Base-by-base conservation (phyloP, 768 basidiomycete species). In the Myochromella boudieri region DNA sequence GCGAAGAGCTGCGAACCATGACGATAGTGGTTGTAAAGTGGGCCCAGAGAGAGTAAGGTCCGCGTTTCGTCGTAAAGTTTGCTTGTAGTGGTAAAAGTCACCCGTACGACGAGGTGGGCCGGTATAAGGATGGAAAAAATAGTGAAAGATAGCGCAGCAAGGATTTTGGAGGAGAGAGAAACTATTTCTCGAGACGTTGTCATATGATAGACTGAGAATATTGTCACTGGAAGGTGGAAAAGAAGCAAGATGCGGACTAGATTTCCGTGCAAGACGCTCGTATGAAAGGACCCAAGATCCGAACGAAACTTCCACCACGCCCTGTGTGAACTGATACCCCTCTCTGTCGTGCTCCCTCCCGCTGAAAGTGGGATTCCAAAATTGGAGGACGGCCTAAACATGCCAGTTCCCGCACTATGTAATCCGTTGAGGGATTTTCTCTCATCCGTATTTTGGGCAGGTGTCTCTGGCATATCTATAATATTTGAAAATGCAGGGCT, bases 1-100 rank as follows among this genome's bases (percentile, higher is more conserved):
- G 91, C 85, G 66, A 95, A 99, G 50, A 93, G 75, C 61, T 95
- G 91, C 15, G 90, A 92, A 12, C 91, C 88, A 57, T 91, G 89
- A 14, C 90, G 81, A 64, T 94, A 98, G 56, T 93, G 87, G 66
- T 95, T 97, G 68, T 99, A 99, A 45, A 97, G 75, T 22, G 94
- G 91, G 11, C 97, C 95, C 15, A 94, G 77, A 3, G 85, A 80
- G 15, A 99, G 84, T 14, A 98, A 74, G 0, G 95, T 97, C 53
- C 91, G 80, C 1, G 92, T 95, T 66, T 95, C 93, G 53, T 95
- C 93, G 63, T 98, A 98, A 4, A 98, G 75, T 60, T 97, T 95
- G 62, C 84, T 86, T 20, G 89, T 90, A 12, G 87, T 81, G 0
- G 89, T 93, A 50, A 82, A 72, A 14, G 82, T 80, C 21, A 99